These are phyloP conservation scores for Pugionium cornutum DNA, from an alignment of 345 rosid species.

Conservation along the genomic window DNA sequence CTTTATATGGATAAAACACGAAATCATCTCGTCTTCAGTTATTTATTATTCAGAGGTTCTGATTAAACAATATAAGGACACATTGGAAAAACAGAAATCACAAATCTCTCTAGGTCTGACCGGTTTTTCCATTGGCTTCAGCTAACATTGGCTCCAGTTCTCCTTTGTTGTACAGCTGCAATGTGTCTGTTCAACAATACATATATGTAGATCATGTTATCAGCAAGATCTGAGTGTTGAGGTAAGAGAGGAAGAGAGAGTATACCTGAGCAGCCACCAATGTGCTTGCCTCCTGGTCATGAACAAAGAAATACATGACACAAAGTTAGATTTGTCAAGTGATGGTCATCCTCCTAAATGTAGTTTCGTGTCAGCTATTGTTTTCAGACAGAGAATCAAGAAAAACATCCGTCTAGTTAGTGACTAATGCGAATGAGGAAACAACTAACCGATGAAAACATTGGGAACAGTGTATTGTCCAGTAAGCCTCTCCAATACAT, in stretches of 20 bases:
- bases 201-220: conserved; percentile 18
- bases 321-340: conserved; percentile 5
- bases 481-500: conserved; percentile 71
- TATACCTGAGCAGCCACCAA: conserved; percentile 97
- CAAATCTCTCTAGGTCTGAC: conserved; percentile 18
- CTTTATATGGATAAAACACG: not conserved
- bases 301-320: conserved; percentile 4
- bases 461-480: conserved; percentile 96
- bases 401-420: not conserved
- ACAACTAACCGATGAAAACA: conserved; percentile 78
- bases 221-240: not conserved
- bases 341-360: not conserved
- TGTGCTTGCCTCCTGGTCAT: conserved; percentile 81
- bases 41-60: conserved; percentile 7
- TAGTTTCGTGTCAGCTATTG: not conserved
- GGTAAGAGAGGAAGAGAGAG: conserved; percentile 11
- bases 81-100: conserved; percentile 23
- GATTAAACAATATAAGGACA: conserved; percentile 11
- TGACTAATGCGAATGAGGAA: not conserved
- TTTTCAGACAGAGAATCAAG: conserved; percentile 5
- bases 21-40: conserved; percentile 6
- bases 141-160: conserved; percentile 71
- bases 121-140: conserved; percentile 50
- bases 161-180: conserved; percentile 66
- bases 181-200: conserved; percentile 61